A percentile compares a stretch with the other conserved stretches of the same genome.
These are phyloP conservation scores for Saccharomyces kudriavzevii DNA, from an alignment of 805 yeast species.

Conservation along the genomic window DNA sequence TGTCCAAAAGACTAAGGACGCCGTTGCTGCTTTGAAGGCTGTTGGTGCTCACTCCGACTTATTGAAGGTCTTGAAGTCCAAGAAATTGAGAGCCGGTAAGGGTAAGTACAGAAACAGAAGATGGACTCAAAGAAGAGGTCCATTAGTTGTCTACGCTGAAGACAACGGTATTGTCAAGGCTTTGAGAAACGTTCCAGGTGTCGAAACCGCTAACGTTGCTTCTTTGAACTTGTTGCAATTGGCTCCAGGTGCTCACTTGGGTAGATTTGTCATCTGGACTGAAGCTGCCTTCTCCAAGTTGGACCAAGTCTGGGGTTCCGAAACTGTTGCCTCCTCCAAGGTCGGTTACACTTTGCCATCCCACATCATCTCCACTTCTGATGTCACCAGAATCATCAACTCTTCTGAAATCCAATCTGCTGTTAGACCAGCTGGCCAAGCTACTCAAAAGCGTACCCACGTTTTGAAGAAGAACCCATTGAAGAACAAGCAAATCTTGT, in stretches of 20 bases:
- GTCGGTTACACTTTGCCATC: slow-evolving; percentile 86
- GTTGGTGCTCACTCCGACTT: slow-evolving; percentile 98
- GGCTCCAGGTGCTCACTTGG: slow-evolving; percentile 99
- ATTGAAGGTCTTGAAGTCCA: slow-evolving; percentile 95
- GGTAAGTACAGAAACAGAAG: slow-evolving; percentile 99
- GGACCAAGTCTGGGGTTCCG: slow-evolving; percentile 96
- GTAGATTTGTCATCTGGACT: slow-evolving; percentile 99
- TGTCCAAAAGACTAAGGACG: slow-evolving; percentile 94
- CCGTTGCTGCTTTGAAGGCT: slow-evolving; percentile 95
- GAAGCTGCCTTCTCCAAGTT: slow-evolving; percentile 95
- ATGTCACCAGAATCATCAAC: slow-evolving; percentile 94
- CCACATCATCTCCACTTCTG: slow-evolving; percentile 92
- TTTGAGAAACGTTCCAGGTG: slow-evolving; percentile 99
- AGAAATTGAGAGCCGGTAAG: slow-evolving; percentile 99
- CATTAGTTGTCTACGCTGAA: slow-evolving; percentile 94
- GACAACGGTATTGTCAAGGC: slow-evolving; percentile 98
- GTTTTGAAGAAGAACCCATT: slow-evolving; percentile 98
- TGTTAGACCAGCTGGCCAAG: slow-evolving; percentile 92
- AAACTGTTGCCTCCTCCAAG: slow-evolving; percentile 74
- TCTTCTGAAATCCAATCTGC: slow-evolving; percentile 98
- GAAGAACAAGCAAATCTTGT: slow-evolving; percentile 96
- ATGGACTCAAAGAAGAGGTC: slow-evolving; percentile 99
- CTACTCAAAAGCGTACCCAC: slow-evolving; percentile 87
- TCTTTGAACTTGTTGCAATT: slow-evolving; percentile 93
- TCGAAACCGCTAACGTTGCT: slow-evolving; percentile 88